phyloP scores from a whole-genome alignment of 371 early-diverging fungal species.

The Circinella minor region DNA sequence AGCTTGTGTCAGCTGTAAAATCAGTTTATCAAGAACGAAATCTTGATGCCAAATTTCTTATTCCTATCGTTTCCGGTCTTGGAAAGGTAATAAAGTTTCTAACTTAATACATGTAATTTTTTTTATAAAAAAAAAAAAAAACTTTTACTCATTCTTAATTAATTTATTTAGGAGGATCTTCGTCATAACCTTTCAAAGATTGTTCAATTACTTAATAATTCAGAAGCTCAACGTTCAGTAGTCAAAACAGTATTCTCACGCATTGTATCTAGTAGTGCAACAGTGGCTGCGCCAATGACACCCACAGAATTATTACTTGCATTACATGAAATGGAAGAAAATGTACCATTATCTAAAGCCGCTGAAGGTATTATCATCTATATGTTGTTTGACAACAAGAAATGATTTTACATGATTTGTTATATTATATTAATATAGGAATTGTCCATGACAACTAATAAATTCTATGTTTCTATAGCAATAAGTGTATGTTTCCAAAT shows the following conservation, averaged over 20 bases:
- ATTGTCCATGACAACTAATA: neutral
- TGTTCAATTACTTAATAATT: slow-evolving; percentile 66
- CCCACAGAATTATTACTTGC: slow-evolving; percentile 32
- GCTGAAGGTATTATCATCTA: slow-evolving; percentile 49
- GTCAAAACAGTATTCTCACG: slow-evolving; percentile 67
- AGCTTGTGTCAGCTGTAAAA: slow-evolving; percentile 68
- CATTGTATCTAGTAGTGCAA: slow-evolving; percentile 45
- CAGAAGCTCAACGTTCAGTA: slow-evolving; percentile 58
- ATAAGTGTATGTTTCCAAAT: slow-evolving; percentile 73
- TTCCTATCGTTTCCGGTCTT: slow-evolving; percentile 69
- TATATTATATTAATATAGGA: too few species aligned
- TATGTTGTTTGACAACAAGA: neutral
- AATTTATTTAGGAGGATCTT: slow-evolving; percentile 52
- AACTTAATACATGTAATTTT: too few species aligned
- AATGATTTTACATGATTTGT: neutral
- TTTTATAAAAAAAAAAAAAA: too few species aligned
- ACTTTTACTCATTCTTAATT: too few species aligned
- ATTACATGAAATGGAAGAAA: slow-evolving; percentile 40
- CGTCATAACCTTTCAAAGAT: slow-evolving; percentile 62
- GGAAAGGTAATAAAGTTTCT: slow-evolving; percentile 54
- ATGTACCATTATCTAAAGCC: slow-evolving; percentile 38
- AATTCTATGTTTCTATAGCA: slow-evolving; percentile 39
- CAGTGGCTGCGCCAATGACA: slow-evolving; percentile 29
- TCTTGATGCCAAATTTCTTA: slow-evolving; percentile 71
- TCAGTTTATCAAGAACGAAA: slow-evolving; percentile 54